A percentile compares a stretch with the other conserved stretches of the same genome.
phyloP scores from a whole-genome alignment of 345 rosid species.

The Eucalyptus albens region DNA sequence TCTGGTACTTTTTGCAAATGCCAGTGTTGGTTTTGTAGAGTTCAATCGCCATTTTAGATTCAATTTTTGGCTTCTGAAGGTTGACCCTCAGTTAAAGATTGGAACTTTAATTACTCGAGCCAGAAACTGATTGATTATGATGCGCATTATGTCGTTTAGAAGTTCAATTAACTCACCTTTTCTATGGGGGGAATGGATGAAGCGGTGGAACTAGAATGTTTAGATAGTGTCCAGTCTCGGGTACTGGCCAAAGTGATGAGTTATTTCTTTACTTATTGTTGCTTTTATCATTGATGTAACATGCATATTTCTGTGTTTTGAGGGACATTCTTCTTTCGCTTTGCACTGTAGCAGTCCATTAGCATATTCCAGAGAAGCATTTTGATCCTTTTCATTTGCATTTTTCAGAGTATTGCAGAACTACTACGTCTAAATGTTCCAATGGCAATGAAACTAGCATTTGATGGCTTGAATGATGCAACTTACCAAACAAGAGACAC shows the following conservation, averaged over 20 bases:
- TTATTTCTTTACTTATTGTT: background rate
- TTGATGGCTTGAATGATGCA: constrained; percentile 52
- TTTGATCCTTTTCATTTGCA: background rate
- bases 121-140: background rate
- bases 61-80: background rate
- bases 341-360: background rate
- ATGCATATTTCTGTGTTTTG: background rate
- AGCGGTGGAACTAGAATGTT: background rate
- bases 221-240: background rate
- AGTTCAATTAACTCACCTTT: background rate
- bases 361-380: background rate
- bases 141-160: background rate
- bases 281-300: background rate
- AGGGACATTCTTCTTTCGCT: background rate
- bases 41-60: background rate
- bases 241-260: background rate
- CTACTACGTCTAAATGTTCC: constrained; percentile 80
- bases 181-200: background rate
- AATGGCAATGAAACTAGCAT: constrained; percentile 68
- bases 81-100: background rate
- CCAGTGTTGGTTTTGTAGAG: background rate
- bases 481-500: constrained; percentile 64
- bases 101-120: background rate
- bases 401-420: constrained; percentile 72
- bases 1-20: constrained; percentile 21